phyloP scores from a whole-genome alignment of 1,284 basidiomycete genomes.

The Cryptococcus jaspeensis region DNA sequence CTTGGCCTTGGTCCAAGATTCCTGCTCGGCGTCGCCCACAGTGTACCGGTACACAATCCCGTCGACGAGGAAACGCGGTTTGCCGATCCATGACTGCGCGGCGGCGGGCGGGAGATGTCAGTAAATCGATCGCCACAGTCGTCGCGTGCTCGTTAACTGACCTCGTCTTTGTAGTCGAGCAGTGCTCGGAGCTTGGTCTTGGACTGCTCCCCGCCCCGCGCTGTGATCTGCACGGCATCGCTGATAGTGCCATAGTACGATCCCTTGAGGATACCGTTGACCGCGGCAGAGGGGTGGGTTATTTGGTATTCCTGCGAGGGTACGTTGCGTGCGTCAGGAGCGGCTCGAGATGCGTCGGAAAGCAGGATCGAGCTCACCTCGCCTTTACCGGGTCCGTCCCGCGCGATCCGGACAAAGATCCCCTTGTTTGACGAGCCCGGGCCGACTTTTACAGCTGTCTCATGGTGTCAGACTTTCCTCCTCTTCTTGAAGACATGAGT shows the following conservation, averaged over 20 bases:
- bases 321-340: background rate
- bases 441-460: constrained; percentile 65
- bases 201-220: constrained; percentile 64
- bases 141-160: constrained; percentile 38
- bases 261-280: constrained; percentile 82
- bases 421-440: constrained; percentile 85
- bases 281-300: constrained; percentile 82
- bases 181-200: constrained; percentile 69
- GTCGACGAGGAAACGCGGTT: constrained; percentile 81
- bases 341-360: background rate
- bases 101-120: background rate
- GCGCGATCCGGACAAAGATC: constrained; percentile 73
- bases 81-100: constrained; percentile 82
- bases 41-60: constrained; percentile 82
- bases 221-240: constrained; percentile 73
- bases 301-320: constrained; percentile 65
- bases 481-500: constrained; percentile 5
- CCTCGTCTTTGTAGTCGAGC: constrained; percentile 95
- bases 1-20: constrained; percentile 77
- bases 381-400: constrained; percentile 68
- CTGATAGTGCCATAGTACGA: constrained; percentile 71
- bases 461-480: no score
- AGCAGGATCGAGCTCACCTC: constrained; percentile 54
- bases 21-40: constrained; percentile 58
- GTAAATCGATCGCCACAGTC: background rate